Percentiles rank a stretch among this genome's conserved stretches.
Conservation (phyloP, 176 grass and related monocot genomes). For the Aegilops umbellulata region DNA sequence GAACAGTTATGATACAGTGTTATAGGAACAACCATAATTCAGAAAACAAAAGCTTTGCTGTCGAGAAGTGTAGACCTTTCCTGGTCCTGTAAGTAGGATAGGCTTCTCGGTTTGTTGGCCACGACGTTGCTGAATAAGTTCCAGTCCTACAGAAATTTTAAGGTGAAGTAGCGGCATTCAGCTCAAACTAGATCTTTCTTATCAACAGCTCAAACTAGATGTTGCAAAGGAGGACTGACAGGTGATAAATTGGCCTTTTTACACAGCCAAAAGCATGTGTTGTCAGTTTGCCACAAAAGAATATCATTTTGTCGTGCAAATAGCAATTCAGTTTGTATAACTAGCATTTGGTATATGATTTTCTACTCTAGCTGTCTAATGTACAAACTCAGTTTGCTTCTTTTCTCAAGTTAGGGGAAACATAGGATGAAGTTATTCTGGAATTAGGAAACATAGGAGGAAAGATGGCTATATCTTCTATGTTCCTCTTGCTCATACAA, state of each 20-base stretch:
- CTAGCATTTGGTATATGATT: background rate
- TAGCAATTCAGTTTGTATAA: background rate
- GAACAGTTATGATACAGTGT: background rate
- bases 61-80: slow-evolving; percentile 49
- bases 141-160: slow-evolving; percentile 51
- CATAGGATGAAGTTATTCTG: background rate
- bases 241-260: background rate
- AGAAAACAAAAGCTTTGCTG: background rate
- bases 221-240: background rate
- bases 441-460: background rate
- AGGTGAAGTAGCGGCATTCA: background rate
- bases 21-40: background rate
- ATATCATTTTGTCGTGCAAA: background rate
- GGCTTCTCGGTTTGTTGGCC: slow-evolving; percentile 82
- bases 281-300: background rate
- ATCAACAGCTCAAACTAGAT: slow-evolving; percentile 15
- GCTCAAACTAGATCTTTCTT: slow-evolving; percentile 1
- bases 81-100: slow-evolving; percentile 79
- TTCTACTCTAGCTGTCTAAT: background rate
- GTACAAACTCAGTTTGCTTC: background rate
- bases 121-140: slow-evolving; percentile 65
- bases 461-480: background rate
- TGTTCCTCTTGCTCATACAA: background rate
- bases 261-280: background rate
- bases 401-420: background rate